Conservation (phyloP, 2,329 filamentous ascomycete species). For the Trichophyton simii region DNA sequence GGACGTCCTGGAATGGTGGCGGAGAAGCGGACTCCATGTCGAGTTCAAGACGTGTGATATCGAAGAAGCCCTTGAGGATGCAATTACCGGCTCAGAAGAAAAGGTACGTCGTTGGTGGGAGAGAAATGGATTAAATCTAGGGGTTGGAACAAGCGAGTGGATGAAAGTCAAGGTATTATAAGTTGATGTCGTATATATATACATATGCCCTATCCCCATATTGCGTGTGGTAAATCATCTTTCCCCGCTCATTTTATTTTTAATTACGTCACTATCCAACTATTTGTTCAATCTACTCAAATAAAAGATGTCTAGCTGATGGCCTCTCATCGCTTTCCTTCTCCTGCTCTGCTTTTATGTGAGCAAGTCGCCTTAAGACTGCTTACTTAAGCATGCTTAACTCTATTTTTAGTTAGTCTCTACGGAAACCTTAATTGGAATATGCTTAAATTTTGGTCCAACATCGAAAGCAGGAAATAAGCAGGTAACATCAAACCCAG, state of each 20-base stretch:
- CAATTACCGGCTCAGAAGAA: conserved; percentile 57
- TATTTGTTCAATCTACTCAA: background rate
- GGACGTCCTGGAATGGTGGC: conserved; percentile 86
- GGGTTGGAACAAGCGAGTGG: conserved; percentile 76
- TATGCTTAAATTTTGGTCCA: too few species aligned
- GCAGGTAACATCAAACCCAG: background rate
- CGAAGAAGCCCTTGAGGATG: conserved; percentile 85
- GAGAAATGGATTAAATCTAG: conserved; percentile 65
- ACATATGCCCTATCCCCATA: background rate
- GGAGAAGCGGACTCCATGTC: conserved; percentile 55
- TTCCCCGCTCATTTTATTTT: background rate
- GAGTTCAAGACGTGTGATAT: conserved; percentile 95
- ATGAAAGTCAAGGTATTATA: conserved; percentile 66
- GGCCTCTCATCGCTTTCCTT: too few species aligned
- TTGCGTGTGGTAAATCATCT: too few species aligned
- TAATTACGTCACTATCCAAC: background rate
- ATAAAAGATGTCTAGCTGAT: background rate
- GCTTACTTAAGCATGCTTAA: background rate
- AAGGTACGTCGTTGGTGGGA: conserved; percentile 80
- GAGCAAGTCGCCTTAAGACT: background rate
- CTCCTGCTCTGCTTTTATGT: background rate
- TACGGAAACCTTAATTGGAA: too few species aligned
- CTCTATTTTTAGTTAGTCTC: background rate
- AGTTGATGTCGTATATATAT: conserved; percentile 7
- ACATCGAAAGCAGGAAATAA: background rate